Base-by-base conservation (phyloP, 2,329 filamentous ascomycete species). In the Beauveria pseudobassiana region DNA sequence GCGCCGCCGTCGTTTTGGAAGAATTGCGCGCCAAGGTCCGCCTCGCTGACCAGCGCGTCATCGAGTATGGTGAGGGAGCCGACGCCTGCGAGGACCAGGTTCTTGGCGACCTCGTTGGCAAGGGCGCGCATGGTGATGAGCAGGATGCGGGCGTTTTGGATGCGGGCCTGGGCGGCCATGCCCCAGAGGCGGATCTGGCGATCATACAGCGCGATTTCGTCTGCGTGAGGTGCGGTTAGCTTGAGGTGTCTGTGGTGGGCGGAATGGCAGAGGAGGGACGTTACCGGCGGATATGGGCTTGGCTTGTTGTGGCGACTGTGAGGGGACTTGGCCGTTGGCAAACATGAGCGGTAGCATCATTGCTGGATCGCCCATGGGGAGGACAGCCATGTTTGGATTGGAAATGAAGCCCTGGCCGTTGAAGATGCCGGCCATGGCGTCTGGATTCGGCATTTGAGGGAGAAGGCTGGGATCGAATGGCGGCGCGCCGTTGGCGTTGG, bases 151-250 rank as follows among this genome's bases (percentile, higher is more conserved):
- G 95, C 91, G 63, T 84, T 89, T 68, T 93, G 91, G 62, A 99
- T 92, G 72, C 89, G 91, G 73, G 96, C 89, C 74, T 99, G 95
- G 7, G 95, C 95, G 69, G 95, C 87, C 71, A 98, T 90, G 49
- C 95, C 95, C 95, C 95, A 99, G 34, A 99, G 86, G 59, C 95
- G 89, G 70, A 99, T 97, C 74, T 99, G 95, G 55, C 95, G 88
- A 76, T 99, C 95, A 73, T 99, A 99, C 6, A 98, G 86, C 16
- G 93, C 95, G 70, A 98, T 96, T 72, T 99, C 95, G 75, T 98
- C 95, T 91, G 63, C 14, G 10, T 14, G 20, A 18, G 34, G 8
- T 22, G 4, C 2, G 18, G 42, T 61, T n/a, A 54, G 50, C 12
- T 20, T 16, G 1, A 22, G 24, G 18, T 42, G 28, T 3, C 10